Percentiles rank a stretch among this genome's conserved stretches.
These are phyloP conservation scores for Dianthus caryophyllus DNA, from an alignment of 148 eudicot species.

Conservation along the genomic window DNA sequence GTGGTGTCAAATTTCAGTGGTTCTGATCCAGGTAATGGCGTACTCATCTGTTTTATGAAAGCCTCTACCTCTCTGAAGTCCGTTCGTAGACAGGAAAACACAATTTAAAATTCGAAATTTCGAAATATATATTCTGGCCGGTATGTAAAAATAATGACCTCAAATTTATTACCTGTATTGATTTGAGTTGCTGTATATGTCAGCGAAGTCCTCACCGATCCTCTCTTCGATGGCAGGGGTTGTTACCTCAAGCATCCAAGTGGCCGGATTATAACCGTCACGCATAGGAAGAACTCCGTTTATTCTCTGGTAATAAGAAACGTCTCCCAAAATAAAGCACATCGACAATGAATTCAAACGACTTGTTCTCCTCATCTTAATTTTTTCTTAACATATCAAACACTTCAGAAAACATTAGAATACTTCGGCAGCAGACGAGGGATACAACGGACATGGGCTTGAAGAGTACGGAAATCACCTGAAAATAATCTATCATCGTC, in stretches of 20 bases:
- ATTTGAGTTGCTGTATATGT: constrained; percentile 51
- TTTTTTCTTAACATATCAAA: no score
- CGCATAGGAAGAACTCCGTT: constrained; percentile 63
- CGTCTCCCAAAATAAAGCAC: not conserved
- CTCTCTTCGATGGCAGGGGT: constrained; percentile 66
- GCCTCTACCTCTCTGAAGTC: constrained; percentile 63
- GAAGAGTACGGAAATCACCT: constrained; percentile 34
- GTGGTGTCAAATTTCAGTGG: constrained; percentile 50
- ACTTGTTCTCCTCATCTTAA: no score
- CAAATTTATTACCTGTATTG: constrained; percentile 56
- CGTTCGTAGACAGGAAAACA: not conserved
- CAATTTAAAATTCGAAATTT: not conserved
- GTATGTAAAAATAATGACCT: not conserved
- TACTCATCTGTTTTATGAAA: constrained; percentile 41
- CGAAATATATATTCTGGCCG: not conserved
- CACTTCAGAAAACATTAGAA: no score
- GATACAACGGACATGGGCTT: not conserved
- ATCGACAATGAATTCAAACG: not conserved
- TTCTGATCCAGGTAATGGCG: constrained; percentile 51
- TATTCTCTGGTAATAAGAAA: constrained; percentile 39
- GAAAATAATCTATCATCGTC: constrained; percentile 61
- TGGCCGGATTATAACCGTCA: constrained; percentile 83
- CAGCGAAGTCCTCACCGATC: constrained; percentile 63
- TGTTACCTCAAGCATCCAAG: constrained; percentile 96
- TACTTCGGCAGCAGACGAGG: no score